Evolutionary conservation across 2,329 filamentous ascomycete genomes (phyloP), one percentile per base, ranked within the genome.

Genomic region (Penicillium sumatraense): DNA sequence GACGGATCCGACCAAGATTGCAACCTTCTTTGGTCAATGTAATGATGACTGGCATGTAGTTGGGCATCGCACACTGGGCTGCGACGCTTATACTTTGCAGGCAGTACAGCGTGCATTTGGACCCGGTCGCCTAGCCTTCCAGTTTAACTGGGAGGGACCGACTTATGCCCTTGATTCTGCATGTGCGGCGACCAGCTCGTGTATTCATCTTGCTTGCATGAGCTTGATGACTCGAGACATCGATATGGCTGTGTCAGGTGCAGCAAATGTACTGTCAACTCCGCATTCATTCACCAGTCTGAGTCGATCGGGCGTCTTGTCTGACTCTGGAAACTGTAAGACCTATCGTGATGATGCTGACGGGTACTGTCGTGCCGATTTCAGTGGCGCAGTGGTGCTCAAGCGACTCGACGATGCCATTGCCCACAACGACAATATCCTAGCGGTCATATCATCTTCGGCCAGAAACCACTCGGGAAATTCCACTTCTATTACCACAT

Each of bases 221-320:
- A 31, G 40, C 16, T 20, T 52, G 3, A 26, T 29, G 29, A 31
- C 27, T 13, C 18, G 49, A 13, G 40, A 45, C 2, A 21, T 21
- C 57, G 90, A 95, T 68, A 92, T 88, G 7, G 90, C 89, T 1
- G 85, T 91, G 31, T 89, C 89, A 2, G 90, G 91, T 53, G 91
- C 90, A 55, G 76, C 90, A 14, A 91, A 89, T 48, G 40, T 70
- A 4, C 81, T 92, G 72, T 91, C 89, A 49, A 90, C 73, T 87
- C 89, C 0, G 89, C 92, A 71, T 89, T 89, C 78, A 90, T 90
- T 75, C 20, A 81, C 87, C 8, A 89, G 88, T 62, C 78, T 52
- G 14, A 38, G 49, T 92, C 3, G 87, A 85, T 67, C 84, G 87
- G 61, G 68, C 23, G 70, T 71, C 35, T 52, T 71, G 7, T 68